Evolutionary conservation across 2,329 filamentous ascomycete genomes (phyloP).

Genomic region (Bipolaris bicolor): DNA sequence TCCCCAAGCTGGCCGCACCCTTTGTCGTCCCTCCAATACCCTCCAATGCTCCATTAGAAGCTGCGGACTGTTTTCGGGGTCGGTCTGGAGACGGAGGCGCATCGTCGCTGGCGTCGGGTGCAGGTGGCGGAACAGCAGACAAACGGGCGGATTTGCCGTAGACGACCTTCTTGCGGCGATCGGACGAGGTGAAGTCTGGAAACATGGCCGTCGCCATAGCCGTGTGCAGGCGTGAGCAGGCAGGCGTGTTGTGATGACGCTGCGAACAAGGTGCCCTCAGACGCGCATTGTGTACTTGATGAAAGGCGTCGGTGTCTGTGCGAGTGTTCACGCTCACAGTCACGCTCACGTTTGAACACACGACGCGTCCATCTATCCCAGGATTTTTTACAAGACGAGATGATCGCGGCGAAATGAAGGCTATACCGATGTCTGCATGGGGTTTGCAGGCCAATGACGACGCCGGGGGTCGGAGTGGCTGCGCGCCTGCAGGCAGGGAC

Average conservation of each 20-base stretch:
- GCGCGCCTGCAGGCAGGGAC: slow-evolving; percentile 24
- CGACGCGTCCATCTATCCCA: slow-evolving; percentile 13
- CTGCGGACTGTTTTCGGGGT: slow-evolving; percentile 32
- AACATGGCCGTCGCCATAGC: slow-evolving; percentile 37
- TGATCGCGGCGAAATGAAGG: slow-evolving; percentile 17
- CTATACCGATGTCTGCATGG: slow-evolving; percentile 11
- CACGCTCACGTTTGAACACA: slow-evolving; percentile 4
- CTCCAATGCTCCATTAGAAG: slow-evolving; percentile 16
- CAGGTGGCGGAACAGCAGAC: slow-evolving; percentile 20
- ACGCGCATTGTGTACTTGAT: slow-evolving; percentile 30
- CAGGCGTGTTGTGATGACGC: slow-evolving; percentile 16
- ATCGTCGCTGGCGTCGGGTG: slow-evolving; percentile 27
- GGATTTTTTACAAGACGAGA: neutral
- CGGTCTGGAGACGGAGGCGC: slow-evolving; percentile 42
- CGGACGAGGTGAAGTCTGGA: slow-evolving; percentile 36
- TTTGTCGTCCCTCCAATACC: slow-evolving; percentile 12
- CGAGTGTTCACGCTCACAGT: slow-evolving; percentile 4
- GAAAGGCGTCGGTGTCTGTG: slow-evolving; percentile 2
- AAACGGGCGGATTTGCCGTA: slow-evolving; percentile 48
- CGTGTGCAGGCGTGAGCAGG: slow-evolving; percentile 11
- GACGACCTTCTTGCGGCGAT: slow-evolving; percentile 46
- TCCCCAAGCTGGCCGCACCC: slow-evolving; percentile 1
- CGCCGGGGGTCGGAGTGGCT: slow-evolving; percentile 22
- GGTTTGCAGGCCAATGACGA: slow-evolving; percentile 24
- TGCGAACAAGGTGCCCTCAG: slow-evolving; percentile 16